Base-by-base conservation (phyloP, 2,329 filamentous ascomycete genomes). In the Colletotrichum cereale region DNA sequence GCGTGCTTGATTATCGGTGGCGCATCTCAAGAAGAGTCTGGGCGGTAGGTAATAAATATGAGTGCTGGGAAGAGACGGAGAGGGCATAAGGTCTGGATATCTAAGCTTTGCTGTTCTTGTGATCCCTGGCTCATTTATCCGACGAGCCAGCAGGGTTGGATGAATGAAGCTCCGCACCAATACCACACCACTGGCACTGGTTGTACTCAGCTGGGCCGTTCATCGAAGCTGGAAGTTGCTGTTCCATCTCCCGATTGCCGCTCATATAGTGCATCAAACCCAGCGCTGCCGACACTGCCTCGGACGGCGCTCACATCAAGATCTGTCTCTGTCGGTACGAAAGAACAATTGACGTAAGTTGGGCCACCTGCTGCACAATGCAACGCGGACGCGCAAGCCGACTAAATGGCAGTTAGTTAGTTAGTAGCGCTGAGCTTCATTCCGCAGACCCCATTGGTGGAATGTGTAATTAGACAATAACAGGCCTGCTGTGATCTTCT, bases 391-490 rank as follows among this genome's bases (percentile, higher is more conserved):
- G 48, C 16, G 50, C 47, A n/a, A n/a, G n/a, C n/a, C n/a, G n/a
- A n/a, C n/a, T n/a, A n/a, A n/a, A n/a, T 40, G 16, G 21, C 47
- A 40, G n/a, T 61, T 29, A 11, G 18, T 16, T 7, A n/a, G 24
- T 31, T 53, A 62, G 24, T 29, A 60, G 29, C 38, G 26, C 34
- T 26, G 42, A 12, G 40, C n/a, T 55, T 31, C 68, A 58, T 67
- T 67, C 58, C 52, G 34, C 31, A 58, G 57, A n/a, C 36, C 44
- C 34, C 44, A 57, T 38, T 47, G 44, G 36, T 52, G 52, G 68
- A 71, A 68, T 68, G 68, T 21, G 29, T 47, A 67, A 62, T 62
- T 57, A 62, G 50, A 42, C 64, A 62, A 10, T 21, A 26, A 24
- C 44, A 47, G 42, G 21, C 18, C 36, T 16, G 24, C 38, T 29